Evolutionary conservation across 2,329 filamentous ascomycete species (phyloP).

Genomic region (Nemania abortiva): DNA sequence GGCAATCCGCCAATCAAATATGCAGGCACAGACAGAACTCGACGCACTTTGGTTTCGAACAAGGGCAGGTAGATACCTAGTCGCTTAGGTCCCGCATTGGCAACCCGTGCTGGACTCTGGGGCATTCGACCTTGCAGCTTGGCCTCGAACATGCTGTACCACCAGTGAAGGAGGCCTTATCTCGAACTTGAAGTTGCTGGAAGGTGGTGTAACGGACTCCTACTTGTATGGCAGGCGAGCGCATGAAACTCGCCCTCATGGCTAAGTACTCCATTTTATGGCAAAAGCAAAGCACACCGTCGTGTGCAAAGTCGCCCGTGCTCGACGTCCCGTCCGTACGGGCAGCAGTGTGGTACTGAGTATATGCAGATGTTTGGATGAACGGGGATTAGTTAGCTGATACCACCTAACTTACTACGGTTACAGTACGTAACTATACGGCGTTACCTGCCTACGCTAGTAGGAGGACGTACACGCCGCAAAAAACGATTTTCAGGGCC

Average conservation of each 20-base stretch:
- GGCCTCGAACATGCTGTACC: not conserved
- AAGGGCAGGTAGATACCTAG: conserved; percentile 15
- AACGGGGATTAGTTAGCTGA: not conserved
- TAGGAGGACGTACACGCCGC: not conserved
- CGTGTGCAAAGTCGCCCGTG: not conserved
- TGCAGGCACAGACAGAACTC: conserved; percentile 1
- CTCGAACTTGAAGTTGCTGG: conserved; percentile 3
- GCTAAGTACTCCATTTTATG: not conserved
- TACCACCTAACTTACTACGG: not conserved
- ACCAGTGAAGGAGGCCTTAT: conserved; percentile 9
- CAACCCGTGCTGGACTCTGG: conserved; percentile 1
- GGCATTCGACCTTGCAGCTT: not conserved
- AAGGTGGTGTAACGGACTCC: not conserved
- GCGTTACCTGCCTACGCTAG: not conserved
- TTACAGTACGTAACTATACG: not conserved
- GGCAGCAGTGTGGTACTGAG: not conserved
- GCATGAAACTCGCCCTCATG: not conserved
- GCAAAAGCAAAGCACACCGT: not conserved
- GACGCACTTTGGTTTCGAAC: conserved; percentile 5
- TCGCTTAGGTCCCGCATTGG: conserved; percentile 18
- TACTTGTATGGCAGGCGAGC: not conserved
- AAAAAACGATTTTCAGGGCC: conserved; percentile 2
- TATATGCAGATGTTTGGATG: conserved; percentile 1
- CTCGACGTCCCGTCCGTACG: conserved; percentile 1
- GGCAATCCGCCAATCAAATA: conserved; percentile 18